A percentile compares a stretch with the other conserved stretches of the same genome.
Conservation (phyloP, 139 green algal genomes). For the Chloropicon primus region DNA sequence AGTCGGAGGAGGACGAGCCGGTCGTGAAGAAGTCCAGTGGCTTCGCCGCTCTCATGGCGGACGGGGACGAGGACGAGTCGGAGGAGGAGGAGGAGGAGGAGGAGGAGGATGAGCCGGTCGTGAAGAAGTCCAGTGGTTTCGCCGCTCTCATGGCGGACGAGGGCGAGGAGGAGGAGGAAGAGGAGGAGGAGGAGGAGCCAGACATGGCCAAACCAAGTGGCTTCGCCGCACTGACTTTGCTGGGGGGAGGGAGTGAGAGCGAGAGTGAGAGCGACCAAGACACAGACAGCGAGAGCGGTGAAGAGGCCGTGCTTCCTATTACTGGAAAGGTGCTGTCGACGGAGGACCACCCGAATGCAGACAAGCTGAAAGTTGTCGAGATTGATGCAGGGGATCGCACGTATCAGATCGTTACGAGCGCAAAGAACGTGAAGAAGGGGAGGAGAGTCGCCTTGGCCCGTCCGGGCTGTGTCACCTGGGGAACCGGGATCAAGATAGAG, state of each 20-base stretch:
- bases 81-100: conserved; percentile 24
- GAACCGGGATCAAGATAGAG: conserved; percentile 37
- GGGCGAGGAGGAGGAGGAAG: conserved; percentile 15
- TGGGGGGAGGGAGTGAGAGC: not conserved
- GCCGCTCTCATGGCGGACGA: conserved; percentile 12
- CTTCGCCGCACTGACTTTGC: not conserved
- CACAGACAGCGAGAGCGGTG: not conserved
- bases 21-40: conserved; percentile 6
- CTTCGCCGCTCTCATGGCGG: conserved; percentile 5
- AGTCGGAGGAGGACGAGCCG: conserved; percentile 7
- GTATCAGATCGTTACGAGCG: not conserved
- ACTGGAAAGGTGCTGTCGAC: not conserved
- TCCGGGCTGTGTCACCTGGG: conserved; percentile 40
- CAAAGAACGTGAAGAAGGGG: not conserved
- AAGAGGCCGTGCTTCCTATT: conserved; percentile 2
- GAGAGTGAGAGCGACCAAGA: not conserved
- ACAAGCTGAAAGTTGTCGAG: conserved; percentile 24
- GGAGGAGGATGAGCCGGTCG: conserved; percentile 21
- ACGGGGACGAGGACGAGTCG: conserved; percentile 22
- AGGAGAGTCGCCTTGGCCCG: conserved; percentile 16
- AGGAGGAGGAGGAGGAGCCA: conserved; percentile 16
- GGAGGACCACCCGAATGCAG: conserved; percentile 42
- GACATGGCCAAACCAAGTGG: not conserved
- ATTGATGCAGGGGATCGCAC: conserved; percentile 15
- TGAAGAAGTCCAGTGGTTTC: conserved; percentile 25